These are phyloP conservation scores for Cyberlindnera mrakii DNA, from an alignment of 805 yeast species.

Conservation along the genomic window DNA sequence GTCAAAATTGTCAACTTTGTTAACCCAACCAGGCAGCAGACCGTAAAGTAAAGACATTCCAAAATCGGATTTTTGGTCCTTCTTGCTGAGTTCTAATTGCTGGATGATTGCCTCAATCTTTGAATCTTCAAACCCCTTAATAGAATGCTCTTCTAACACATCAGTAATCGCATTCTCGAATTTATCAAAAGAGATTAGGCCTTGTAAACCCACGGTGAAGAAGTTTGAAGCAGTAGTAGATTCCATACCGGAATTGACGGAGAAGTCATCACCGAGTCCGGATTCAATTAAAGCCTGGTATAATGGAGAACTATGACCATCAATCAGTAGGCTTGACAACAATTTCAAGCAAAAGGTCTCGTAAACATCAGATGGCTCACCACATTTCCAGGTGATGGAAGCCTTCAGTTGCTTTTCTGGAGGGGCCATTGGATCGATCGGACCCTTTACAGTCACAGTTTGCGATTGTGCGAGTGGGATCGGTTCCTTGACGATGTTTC, in stretches of 20 bases:
- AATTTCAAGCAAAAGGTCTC: constrained; percentile 69
- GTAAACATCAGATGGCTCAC: constrained; percentile 61
- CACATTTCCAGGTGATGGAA: constrained; percentile 86
- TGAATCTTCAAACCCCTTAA: constrained; percentile 42
- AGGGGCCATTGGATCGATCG: constrained; percentile 73
- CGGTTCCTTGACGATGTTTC: constrained; percentile 22
- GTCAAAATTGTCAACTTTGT: constrained; percentile 70
- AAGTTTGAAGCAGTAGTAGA: constrained; percentile 69
- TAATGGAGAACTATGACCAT: constrained; percentile 89
- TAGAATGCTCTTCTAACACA: constrained; percentile 39
- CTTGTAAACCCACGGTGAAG: constrained; percentile 83
- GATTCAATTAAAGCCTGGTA: constrained; percentile 83
- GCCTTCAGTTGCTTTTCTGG: constrained; percentile 65
- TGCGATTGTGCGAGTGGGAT: constrained; percentile 28
- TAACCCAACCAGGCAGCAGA: constrained; percentile 81
- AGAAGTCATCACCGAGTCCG: constrained; percentile 78
- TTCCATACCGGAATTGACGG: constrained; percentile 85
- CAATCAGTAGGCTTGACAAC: constrained; percentile 64
- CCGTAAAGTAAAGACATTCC: constrained; percentile 75
- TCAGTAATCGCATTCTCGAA: constrained; percentile 43
- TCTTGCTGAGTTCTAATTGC: constrained; percentile 77
- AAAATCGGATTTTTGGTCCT: constrained; percentile 84
- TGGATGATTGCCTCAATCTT: constrained; percentile 84
- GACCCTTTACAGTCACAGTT: constrained; percentile 51
- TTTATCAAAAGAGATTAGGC: constrained; percentile 44